Percentiles rank a stretch among this genome's conserved stretches.
Conservation (phyloP, 306 rosid species). For the Lotus japonicus region DNA sequence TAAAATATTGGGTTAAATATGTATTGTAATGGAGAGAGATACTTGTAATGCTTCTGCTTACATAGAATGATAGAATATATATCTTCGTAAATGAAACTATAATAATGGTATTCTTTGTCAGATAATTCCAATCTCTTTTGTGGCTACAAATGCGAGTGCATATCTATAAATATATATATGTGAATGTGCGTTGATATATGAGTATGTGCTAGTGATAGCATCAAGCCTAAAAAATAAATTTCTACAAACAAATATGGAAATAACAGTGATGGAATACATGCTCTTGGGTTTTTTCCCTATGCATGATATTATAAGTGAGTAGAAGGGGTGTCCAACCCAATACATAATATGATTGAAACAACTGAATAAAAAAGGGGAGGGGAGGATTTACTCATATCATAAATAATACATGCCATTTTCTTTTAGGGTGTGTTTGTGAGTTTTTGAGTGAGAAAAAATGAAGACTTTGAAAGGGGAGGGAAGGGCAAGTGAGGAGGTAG, state of each 20-base stretch:
- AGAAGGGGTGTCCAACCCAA: too few relatives aligned
- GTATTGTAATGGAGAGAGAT: slow-evolving; percentile 1
- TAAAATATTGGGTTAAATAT: too few relatives aligned
- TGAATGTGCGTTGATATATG: not conserved
- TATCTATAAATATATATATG: not conserved
- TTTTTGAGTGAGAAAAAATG: too few relatives aligned
- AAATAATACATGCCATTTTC: too few relatives aligned
- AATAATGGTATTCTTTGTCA: slow-evolving; percentile 14
- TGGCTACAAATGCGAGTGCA: not conserved
- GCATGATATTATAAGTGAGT: too few relatives aligned
- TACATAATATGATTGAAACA: too few relatives aligned
- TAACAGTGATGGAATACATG: slow-evolving; percentile 8
- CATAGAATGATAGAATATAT: slow-evolving; percentile 5
- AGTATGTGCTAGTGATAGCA: not conserved
- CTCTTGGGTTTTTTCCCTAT: not conserved
- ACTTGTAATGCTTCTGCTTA: not conserved
- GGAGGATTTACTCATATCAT: too few relatives aligned
- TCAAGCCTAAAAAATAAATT: not conserved
- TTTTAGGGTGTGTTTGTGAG: too few relatives aligned
- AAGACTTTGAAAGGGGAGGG: too few relatives aligned
- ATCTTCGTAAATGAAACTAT: not conserved
- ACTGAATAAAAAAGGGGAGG: too few relatives aligned
- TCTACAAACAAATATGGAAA: not conserved
- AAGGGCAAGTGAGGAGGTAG: too few relatives aligned
- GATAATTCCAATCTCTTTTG: slow-evolving; percentile 11